phyloP scores from a whole-genome alignment of 345 rosid genomes.

The Eucalyptus cloeziana region DNA sequence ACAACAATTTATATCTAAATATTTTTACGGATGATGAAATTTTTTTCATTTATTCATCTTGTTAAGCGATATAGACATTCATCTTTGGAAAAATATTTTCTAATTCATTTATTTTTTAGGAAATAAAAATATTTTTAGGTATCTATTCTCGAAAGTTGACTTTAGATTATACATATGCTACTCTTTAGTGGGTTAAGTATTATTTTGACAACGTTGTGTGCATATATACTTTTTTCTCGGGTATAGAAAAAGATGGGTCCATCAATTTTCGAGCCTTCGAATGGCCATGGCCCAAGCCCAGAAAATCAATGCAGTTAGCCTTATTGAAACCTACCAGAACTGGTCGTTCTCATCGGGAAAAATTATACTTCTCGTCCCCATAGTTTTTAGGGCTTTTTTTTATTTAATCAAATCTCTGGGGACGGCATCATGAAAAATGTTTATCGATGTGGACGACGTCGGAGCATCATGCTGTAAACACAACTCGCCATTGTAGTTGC shows the following conservation, averaged over 20 bases:
- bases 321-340: background rate
- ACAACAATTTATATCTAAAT: too few species aligned
- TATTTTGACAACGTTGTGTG: background rate
- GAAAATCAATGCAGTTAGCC: background rate
- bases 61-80: too few species aligned
- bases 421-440: background rate
- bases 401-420: background rate
- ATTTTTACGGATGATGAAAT: too few species aligned
- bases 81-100: too few species aligned
- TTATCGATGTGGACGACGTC: background rate
- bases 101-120: accelerated
- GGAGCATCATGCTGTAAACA: background rate
- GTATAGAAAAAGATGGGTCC: background rate
- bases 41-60: too few species aligned
- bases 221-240: background rate
- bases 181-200: background rate
- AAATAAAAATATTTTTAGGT: accelerated
- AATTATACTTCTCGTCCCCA: background rate
- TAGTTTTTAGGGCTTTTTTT: background rate
- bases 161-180: background rate
- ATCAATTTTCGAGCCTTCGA: background rate
- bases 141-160: background rate
- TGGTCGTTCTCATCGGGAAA: background rate
- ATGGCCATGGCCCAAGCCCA: background rate
- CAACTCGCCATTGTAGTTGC: background rate